Evolutionary conservation across 2,329 filamentous ascomycete genomes (phyloP).

Genomic region (Penicillium sp.): DNA sequence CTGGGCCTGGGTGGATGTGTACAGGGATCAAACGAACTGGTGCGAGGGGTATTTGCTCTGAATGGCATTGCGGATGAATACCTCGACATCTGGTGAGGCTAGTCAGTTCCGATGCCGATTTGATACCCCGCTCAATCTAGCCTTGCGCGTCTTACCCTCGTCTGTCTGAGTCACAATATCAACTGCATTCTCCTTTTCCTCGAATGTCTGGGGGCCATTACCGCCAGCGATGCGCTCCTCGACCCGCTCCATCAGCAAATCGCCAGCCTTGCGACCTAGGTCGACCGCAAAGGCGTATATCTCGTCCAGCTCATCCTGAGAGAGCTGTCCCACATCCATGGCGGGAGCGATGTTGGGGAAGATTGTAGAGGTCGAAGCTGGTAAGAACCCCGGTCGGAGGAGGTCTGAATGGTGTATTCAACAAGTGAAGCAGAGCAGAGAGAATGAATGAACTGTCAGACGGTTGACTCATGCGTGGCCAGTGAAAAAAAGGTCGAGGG

Average conservation of each 20-base stretch:
- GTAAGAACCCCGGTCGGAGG: background rate
- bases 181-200: constrained; percentile 74
- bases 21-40: constrained; percentile 53
- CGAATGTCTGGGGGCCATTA: constrained; percentile 43
- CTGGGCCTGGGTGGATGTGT: background rate
- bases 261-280: constrained; percentile 69
- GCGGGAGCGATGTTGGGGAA: constrained; percentile 1
- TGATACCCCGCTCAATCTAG: background rate
- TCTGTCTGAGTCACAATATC: constrained; percentile 79
- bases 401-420: background rate
- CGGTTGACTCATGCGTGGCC: constrained; percentile 12
- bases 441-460: background rate
- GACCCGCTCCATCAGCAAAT: constrained; percentile 67
- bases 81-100: constrained; percentile 64
- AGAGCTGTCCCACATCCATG: constrained; percentile 27
- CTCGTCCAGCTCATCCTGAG: constrained; percentile 57
- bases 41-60: constrained; percentile 64
- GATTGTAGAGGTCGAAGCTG: background rate
- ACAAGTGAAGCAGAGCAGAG: background rate
- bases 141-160: constrained; percentile 55
- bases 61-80: constrained; percentile 66
- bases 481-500: constrained; percentile 16
- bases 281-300: constrained; percentile 72
- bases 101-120: constrained; percentile 4
- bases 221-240: constrained; percentile 54